A percentile compares a stretch with the other conserved stretches of the same genome.
phyloP scores from a whole-genome alignment of 768 basidiomycete species.

The Suillus weaverae region DNA sequence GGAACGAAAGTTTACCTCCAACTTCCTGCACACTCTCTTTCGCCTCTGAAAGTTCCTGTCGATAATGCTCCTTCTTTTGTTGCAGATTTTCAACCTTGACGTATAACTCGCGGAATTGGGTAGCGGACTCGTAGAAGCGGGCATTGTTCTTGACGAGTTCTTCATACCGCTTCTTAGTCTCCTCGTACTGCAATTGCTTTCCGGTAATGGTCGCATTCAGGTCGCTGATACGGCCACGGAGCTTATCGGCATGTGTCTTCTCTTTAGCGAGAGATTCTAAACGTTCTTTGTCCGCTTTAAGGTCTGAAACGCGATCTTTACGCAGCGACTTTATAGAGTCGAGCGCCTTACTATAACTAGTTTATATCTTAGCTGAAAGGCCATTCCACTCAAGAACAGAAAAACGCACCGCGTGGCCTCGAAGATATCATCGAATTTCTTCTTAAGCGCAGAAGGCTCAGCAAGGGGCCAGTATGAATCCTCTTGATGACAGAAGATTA shows the following conservation, averaged over 20 bases:
- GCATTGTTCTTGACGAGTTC: constrained; percentile 65
- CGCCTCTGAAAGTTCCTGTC: constrained; percentile 61
- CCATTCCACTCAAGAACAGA: not conserved
- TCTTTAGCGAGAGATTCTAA: constrained; percentile 75
- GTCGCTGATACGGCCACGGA: constrained; percentile 63
- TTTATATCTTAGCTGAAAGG: constrained; percentile 6
- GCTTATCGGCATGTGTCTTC: constrained; percentile 85
- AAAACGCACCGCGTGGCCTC: constrained; percentile 84
- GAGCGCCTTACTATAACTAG: constrained; percentile 93
- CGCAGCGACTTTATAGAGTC: constrained; percentile 88
- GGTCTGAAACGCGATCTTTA: constrained; percentile 86
- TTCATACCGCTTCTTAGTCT: constrained; percentile 65
- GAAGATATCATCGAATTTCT: constrained; percentile 99
- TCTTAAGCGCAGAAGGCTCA: constrained; percentile 89
- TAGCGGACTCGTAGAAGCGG: constrained; percentile 79
- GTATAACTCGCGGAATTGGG: constrained; percentile 85
- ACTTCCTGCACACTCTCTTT: constrained; percentile 67
- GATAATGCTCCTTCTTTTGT: constrained; percentile 58
- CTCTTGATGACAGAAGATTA: constrained; percentile 99
- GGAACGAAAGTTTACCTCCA: constrained; percentile 41
- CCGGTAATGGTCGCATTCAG: constrained; percentile 59
- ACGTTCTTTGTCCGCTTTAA: constrained; percentile 91
- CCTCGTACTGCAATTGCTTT: constrained; percentile 76
- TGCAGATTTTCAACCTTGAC: constrained; percentile 64
- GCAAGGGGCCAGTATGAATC: constrained; percentile 98